Conservation (phyloP, 768 basidiomycete genomes). For the Kwoniella mangroviensis region DNA sequence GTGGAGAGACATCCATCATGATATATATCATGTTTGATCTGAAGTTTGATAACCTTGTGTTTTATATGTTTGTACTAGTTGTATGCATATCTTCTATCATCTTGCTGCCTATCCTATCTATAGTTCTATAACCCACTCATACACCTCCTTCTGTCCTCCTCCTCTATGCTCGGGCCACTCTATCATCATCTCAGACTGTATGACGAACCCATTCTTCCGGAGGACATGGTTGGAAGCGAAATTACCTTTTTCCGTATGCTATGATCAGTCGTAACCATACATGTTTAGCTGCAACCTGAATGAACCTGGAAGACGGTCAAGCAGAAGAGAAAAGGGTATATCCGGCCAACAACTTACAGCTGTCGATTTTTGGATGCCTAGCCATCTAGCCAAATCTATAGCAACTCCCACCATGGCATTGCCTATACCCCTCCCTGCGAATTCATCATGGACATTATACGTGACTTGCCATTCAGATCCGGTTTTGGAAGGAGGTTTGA, state of each 20-base stretch:
- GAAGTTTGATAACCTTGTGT: too few relatives aligned
- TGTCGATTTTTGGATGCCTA: not conserved
- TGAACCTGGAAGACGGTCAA: too few relatives aligned
- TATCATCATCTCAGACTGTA: not conserved
- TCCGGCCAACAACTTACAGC: not conserved
- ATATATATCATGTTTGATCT: too few relatives aligned
- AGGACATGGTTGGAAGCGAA: not conserved
- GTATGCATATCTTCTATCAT: not conserved
- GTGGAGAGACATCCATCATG: too few relatives aligned
- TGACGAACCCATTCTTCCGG: not conserved
- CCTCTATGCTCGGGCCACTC: slow-evolving; percentile 10
- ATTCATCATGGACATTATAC: slow-evolving; percentile 7
- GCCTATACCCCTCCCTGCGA: not conserved
- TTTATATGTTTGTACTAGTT: not conserved
- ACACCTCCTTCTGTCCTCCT: not conserved
- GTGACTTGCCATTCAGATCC: not conserved
- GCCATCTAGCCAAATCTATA: slow-evolving; percentile 3
- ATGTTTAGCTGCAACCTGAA: too few relatives aligned
- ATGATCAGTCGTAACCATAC: too few relatives aligned
- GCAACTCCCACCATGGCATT: not conserved
- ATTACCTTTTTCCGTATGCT: not conserved
- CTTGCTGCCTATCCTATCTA: too few relatives aligned
- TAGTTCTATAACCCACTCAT: not conserved
- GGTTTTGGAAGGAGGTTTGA: not conserved
- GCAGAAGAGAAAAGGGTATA: too few relatives aligned